Evolutionary conservation across 768 basidiomycete genomes (phyloP).

Genomic region (Aureoboletus auriporus): DNA sequence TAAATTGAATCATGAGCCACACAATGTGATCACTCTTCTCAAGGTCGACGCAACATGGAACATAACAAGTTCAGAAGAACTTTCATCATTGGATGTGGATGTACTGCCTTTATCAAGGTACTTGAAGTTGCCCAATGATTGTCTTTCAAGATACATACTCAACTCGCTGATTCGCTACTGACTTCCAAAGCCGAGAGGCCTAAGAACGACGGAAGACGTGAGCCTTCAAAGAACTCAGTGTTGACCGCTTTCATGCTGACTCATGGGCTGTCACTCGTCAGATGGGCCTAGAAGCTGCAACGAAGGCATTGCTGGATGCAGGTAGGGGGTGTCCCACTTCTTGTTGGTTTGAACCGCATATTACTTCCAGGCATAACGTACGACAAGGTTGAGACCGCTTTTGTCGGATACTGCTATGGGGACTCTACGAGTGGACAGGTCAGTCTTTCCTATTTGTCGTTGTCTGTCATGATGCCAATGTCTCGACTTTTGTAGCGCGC

Average conservation of each 20-base stretch:
- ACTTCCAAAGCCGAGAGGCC: conserved; percentile 53
- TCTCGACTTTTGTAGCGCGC: conserved; percentile 46
- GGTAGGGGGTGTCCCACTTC: conserved; percentile 35
- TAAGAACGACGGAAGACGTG: conserved; percentile 69
- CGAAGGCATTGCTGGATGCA: conserved; percentile 84
- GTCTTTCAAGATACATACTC: neutral
- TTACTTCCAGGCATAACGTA: conserved; percentile 67
- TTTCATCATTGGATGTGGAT: conserved; percentile 72
- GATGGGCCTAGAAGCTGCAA: conserved; percentile 87
- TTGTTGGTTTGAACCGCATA: neutral
- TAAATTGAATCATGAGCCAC: too few relatives aligned
- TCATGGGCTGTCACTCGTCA: conserved; percentile 22
- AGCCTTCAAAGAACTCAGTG: conserved; percentile 11
- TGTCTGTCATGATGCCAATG: neutral
- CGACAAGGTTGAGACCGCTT: conserved; percentile 68
- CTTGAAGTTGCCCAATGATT: conserved; percentile 2
- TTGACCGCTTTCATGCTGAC: neutral
- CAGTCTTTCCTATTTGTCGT: conserved; percentile 5
- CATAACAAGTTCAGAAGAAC: conserved; percentile 25
- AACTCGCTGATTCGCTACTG: neutral
- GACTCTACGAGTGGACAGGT: conserved; percentile 79
- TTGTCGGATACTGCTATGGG: conserved; percentile 75
- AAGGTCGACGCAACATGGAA: neutral
- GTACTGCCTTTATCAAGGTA: conserved; percentile 78
- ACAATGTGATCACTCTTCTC: too few relatives aligned